Percentiles rank a stretch among this genome's conserved stretches.
phyloP scores from a whole-genome alignment of 495 filamentous ascomycete genomes.

The Penicillium waksmanii region DNA sequence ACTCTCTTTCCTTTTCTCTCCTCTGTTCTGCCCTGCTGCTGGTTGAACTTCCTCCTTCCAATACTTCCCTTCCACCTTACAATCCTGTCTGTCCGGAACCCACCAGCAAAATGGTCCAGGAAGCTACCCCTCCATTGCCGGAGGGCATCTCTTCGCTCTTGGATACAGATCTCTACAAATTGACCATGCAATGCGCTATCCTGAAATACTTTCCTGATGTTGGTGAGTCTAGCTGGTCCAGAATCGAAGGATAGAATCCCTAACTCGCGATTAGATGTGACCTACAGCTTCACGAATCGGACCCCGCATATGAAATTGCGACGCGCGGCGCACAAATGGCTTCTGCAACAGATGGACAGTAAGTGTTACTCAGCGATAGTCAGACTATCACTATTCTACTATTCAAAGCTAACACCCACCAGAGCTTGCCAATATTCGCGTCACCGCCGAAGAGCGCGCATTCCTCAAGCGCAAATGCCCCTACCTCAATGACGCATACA shows the following conservation, averaged over 20 bases:
- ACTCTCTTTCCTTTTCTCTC: background rate
- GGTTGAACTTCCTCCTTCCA: background rate
- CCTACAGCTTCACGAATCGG: conserved; percentile 92
- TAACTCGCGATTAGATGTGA: conserved; percentile 60
- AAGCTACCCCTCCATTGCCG: conserved; percentile 39
- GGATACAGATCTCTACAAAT: conserved; percentile 96
- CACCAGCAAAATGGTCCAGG: conserved; percentile 35
- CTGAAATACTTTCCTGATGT: conserved; percentile 86
- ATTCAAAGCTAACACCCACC: conserved; percentile 1
- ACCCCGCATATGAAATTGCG: conserved; percentile 92
- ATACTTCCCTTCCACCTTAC: background rate
- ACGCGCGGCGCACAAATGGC: conserved; percentile 81
- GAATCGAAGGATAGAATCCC: conserved; percentile 1
- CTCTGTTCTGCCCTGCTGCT: background rate
- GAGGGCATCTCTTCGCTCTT: conserved; percentile 87
- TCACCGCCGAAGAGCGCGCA: conserved; percentile 75
- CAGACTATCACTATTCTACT: conserved; percentile 18
- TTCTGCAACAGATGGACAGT: conserved; percentile 80
- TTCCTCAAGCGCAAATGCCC: conserved; percentile 80
- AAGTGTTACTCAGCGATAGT: background rate
- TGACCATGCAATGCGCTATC: conserved; percentile 98
- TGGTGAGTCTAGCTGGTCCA: conserved; percentile 45
- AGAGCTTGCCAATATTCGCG: conserved; percentile 78
- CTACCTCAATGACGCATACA: conserved; percentile 77
- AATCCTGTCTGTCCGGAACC: conserved; percentile 1